Evolutionary conservation across 2,329 filamentous ascomycete species (phyloP).

Genomic region (Fusarium verrucosum): DNA sequence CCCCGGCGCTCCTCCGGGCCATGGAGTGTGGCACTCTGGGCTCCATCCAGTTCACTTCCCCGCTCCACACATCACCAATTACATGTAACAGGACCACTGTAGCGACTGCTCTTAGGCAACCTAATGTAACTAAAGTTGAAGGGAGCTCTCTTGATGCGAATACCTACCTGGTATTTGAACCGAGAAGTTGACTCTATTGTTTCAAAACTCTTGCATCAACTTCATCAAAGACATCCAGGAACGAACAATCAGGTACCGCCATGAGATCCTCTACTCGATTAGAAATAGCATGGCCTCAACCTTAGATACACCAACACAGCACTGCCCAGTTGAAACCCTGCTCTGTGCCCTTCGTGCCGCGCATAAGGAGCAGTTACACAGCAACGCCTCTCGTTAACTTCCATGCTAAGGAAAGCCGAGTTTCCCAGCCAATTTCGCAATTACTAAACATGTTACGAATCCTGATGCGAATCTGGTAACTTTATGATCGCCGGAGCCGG

Average conservation of each 20-base stretch:
- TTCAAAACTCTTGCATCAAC: background rate
- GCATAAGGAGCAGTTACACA: background rate
- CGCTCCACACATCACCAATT: constrained; percentile 16
- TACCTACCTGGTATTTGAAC: background rate
- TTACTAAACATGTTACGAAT: constrained; percentile 10
- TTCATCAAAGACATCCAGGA: constrained; percentile 7
- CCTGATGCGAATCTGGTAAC: constrained; percentile 2
- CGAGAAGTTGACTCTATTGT: constrained; percentile 7
- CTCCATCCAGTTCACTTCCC: constrained; percentile 11
- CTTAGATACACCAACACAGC: background rate
- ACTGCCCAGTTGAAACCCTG: background rate
- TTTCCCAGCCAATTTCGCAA: background rate
- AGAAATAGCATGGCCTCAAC: background rate
- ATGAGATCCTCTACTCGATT: background rate
- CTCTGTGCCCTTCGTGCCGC: background rate
- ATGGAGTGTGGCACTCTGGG: background rate
- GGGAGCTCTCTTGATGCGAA: background rate
- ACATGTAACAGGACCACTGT: constrained; percentile 7
- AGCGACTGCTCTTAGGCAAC: background rate
- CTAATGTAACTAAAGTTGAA: background rate
- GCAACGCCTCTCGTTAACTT: constrained; percentile 20
- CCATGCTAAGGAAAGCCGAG: constrained; percentile 21
- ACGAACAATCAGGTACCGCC: background rate
- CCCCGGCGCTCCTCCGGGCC: constrained; percentile 22
- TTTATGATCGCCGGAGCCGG: constrained; percentile 14